Conservation (phyloP, 176 grass and related monocot genomes). For the Oryza meyeriana region DNA sequence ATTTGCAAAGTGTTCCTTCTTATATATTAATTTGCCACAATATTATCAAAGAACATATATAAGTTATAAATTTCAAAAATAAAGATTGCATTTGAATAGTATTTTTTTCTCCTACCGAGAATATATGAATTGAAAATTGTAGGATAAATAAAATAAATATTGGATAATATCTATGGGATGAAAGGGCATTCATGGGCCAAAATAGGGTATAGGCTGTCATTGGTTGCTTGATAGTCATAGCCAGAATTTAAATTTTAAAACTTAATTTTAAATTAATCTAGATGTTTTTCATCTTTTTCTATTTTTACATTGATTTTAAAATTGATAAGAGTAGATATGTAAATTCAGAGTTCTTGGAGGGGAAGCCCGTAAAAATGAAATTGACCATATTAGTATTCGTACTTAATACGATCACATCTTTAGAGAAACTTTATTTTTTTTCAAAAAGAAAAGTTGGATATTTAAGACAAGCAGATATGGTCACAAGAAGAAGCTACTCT, state of each 20-base stretch:
- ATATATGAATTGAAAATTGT: background rate
- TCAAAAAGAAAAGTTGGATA: background rate
- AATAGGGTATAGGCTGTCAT: background rate
- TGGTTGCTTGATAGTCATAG: background rate
- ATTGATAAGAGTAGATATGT: background rate
- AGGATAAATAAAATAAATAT: background rate
- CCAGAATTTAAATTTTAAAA: background rate
- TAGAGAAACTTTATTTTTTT: background rate
- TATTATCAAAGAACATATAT: background rate
- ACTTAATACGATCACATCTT: slow-evolving; percentile 24
- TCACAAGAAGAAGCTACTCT: background rate
- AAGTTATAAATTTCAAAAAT: background rate
- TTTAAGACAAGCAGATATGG: background rate
- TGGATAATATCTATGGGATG: background rate
- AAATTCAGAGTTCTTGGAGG: background rate
- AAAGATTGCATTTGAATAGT: background rate
- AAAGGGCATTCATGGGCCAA: background rate
- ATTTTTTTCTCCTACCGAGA: background rate
- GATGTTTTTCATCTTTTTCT: background rate
- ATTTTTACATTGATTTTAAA: background rate
- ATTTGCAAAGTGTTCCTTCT: background rate
- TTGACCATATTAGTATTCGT: background rate
- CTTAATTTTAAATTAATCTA: background rate
- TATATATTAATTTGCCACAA: background rate
- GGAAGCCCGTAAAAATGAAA: slow-evolving; percentile 15